These are phyloP conservation scores for Cymbopogon citratus DNA, from an alignment of 176 grass and related monocot species.

Conservation along the genomic window DNA sequence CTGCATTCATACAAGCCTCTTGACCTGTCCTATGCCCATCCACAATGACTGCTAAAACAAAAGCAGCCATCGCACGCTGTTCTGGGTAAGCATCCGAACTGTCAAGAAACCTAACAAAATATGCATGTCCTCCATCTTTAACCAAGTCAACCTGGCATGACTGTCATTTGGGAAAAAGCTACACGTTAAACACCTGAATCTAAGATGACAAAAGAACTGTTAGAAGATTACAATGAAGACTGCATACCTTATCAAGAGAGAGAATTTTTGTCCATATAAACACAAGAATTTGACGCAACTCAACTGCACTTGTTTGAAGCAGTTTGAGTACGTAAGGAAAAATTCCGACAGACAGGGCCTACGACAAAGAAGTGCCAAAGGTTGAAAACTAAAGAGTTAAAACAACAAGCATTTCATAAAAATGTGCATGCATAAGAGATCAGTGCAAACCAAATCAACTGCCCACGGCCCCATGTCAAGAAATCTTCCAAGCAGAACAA, in stretches of 20 bases:
- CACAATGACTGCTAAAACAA: slow-evolving; percentile 90
- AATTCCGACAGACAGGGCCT: slow-evolving; percentile 95
- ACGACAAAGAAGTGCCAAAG: slow-evolving; percentile 24
- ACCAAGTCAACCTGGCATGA: slow-evolving; percentile 97
- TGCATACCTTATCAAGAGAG: slow-evolving; percentile 82
- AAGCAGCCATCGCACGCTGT: slow-evolving; percentile 95
- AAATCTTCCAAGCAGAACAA: slow-evolving; percentile 98
- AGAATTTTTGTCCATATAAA: slow-evolving; percentile 99
- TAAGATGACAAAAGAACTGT: neutral
- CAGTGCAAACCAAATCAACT: slow-evolving; percentile 76
- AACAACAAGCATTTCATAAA: neutral
- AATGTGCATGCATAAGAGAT: slow-evolving; percentile 9
- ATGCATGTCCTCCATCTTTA: slow-evolving; percentile 90
- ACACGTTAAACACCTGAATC: slow-evolving; percentile 10
- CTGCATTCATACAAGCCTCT: slow-evolving; percentile 71
- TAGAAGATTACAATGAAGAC: neutral
- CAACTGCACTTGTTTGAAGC: slow-evolving; percentile 87
- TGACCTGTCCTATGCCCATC: slow-evolving; percentile 82
- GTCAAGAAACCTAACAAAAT: slow-evolving; percentile 96
- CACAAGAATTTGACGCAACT: slow-evolving; percentile 94
- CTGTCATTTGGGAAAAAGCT: slow-evolving; percentile 35
- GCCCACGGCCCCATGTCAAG: slow-evolving; percentile 99
- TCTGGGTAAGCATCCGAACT: slow-evolving; percentile 87
- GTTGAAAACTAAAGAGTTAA: slow-evolving; percentile 16
- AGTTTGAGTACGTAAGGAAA: slow-evolving; percentile 97